Base-by-base conservation (phyloP, 2,329 filamentous ascomycete genomes). In the Aspergillus sp. region DNA sequence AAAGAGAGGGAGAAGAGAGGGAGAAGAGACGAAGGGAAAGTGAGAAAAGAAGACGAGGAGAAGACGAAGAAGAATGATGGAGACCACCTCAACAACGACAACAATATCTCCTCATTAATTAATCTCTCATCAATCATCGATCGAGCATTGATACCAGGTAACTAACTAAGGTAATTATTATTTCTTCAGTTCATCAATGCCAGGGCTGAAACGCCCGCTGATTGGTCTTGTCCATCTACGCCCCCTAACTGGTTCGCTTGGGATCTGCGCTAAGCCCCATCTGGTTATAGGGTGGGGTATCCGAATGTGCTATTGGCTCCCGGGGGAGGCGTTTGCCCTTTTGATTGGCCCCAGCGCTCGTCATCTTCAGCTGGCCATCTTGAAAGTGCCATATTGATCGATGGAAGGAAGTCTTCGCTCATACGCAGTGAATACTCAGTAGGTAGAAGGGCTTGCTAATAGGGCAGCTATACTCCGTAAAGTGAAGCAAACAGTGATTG, bases 191-290 rank as follows among this genome's bases (percentile, higher is more conserved):
- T 38, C 35, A 38, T 38, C 35, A 33, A 33, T 16, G 38, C 3
- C 40, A 32, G 45, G 14, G 47, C 53, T 58, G 56, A 56, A 51
- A 58, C 56, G 44, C 51, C 47, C 41, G 40, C 14, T 42, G 51
- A 43, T 52, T 53, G 51, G 48, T 35, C 19, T 33, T 36, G 26
- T 20, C 19, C 49, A 35, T 8, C 30, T 24, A 17, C 30, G 30
- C 17, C 26, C 33, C 35, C 17, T 57, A 52, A 55, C 44, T 58
- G 56, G 56, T 24, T 56, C 52, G 54, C 47, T 52, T 53, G 40
- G 24, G 8, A 36, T 40, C 42, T 32, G 32, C 42, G 38, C 48
- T 55, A 51, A 40, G 32, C 44, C 10, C 1, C 13, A 3, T 3
- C 2, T 13, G 48, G 38, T 36, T 54, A 55, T 46, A 11, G 9